Evolutionary conservation across 2,329 filamentous ascomycete genomes (phyloP), one percentile per base, ranked within the genome.

Genomic region (Huntiella moniliformis): DNA sequence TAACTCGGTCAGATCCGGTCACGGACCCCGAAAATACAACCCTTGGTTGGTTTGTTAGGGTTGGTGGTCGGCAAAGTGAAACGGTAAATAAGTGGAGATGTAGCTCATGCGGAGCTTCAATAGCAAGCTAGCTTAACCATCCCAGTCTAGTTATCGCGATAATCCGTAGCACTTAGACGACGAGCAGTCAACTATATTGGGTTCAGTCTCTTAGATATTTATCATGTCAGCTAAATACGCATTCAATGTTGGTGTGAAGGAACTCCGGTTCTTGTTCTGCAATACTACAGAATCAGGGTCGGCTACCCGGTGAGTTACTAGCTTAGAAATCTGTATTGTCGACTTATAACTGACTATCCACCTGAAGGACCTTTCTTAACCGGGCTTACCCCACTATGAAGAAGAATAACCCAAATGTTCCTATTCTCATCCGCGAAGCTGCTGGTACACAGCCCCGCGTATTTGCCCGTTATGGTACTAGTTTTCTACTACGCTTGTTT

Each of bases 311-410:
- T 93, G 69, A 22, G 31, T 42, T 34, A 34, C 15, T 12, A 38
- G 16, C 15, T 10, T 5, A 34, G 13, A 4, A n/a, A 3, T 37
- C n/a, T 40, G 11, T 22, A 22, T 35, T 5, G n/a, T 28, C 16
- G 18, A 12, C 43, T 16, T 22, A 5, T 38, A n/a, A 12, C 22
- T 22, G 15, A 15, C 15, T 42, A n/a, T n/a, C 10, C 18, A 42
- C 11, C 33, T 46, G 43, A 56, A 95, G 91, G 63, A 79, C 82
- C 28, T 98, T 98, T 67, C 72, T 98, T 54, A 80, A 79, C 53
- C 77, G 84, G 61, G 79, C 86, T 54, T 98, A 98, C 65, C 91
- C 91, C 40, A 91, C 83, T 50, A 96, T 98, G 88, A 98, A 98
- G 77, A 92, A 93, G 72, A 83, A 88, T 73, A 98, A 98, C 69